These are phyloP conservation scores for Eutrema salsugineum DNA, from an alignment of 441 rosid genomes.

Conservation along the genomic window DNA sequence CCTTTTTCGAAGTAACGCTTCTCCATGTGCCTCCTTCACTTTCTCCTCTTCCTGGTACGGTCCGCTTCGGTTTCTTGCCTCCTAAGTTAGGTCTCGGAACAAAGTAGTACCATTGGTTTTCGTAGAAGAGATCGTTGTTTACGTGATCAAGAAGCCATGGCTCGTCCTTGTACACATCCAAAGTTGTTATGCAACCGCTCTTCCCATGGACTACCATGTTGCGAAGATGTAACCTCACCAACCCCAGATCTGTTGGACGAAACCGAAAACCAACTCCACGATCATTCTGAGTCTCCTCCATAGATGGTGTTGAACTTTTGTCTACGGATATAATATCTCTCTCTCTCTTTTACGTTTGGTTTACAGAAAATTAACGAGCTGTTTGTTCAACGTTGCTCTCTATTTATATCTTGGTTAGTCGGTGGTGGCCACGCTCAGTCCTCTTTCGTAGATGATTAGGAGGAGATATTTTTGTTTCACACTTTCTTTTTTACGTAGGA, in stretches of 20 bases:
- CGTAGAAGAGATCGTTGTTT: background rate
- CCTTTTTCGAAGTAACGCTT: background rate
- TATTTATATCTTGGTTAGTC: too few relatives aligned
- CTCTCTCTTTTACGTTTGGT: too few relatives aligned
- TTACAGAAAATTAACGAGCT: too few relatives aligned
- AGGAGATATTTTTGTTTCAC: too few relatives aligned
- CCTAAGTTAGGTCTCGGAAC: background rate
- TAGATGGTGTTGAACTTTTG: background rate
- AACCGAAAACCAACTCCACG: background rate
- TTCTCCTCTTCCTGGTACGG: background rate
- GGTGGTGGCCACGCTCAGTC: too few relatives aligned
- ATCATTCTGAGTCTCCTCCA: background rate
- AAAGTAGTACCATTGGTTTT: background rate
- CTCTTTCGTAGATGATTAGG: too few relatives aligned
- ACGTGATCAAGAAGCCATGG: slow-evolving; percentile 17
- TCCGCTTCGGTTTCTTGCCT: background rate
- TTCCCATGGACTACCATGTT: background rate
- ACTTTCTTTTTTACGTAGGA: too few relatives aligned
- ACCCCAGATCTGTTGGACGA: background rate
- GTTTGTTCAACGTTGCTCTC: too few relatives aligned
- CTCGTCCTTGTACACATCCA: background rate
- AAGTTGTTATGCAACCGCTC: background rate
- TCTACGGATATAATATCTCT: too few relatives aligned
- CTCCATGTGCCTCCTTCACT: slow-evolving; percentile 8
- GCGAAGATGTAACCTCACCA: background rate